Evolutionary conservation across 2,329 filamentous ascomycete species (phyloP).

Genomic region (Diaporthe citri): DNA sequence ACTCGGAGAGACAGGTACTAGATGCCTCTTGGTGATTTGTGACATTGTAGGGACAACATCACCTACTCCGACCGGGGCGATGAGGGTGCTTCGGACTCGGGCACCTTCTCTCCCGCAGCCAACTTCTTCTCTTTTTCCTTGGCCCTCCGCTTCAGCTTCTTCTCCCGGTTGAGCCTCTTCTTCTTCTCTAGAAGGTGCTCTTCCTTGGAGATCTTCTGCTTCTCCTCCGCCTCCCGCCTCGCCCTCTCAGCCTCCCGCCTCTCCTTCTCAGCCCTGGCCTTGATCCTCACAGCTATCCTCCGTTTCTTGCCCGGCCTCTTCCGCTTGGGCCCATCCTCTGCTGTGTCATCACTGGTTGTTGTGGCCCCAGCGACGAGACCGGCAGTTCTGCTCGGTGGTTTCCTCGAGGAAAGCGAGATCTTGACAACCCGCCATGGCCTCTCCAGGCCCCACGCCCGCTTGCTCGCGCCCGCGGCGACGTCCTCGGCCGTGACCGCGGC

Average conservation of each 20-base stretch:
- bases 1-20: neutral
- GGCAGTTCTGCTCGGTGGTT: neutral
- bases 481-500: conserved; percentile 67
- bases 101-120: conserved; percentile 38
- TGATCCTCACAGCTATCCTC: conserved; percentile 64
- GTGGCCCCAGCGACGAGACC: conserved; percentile 9
- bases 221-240: conserved; percentile 54
- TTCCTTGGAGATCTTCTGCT: conserved; percentile 62
- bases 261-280: conserved; percentile 56
- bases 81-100: neutral
- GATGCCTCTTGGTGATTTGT: neutral
- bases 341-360: conserved; percentile 34
- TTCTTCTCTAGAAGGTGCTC: conserved; percentile 71
- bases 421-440: conserved; percentile 70
- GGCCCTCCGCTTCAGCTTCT: conserved; percentile 69
- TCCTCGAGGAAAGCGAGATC: conserved; percentile 53
- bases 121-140: conserved; percentile 69
- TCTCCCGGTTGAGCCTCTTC: conserved; percentile 70
- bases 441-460: conserved; percentile 68
- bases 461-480: conserved; percentile 57
- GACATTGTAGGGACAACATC: neutral
- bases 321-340: conserved; percentile 51
- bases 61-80: conserved; percentile 10
- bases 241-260: neutral
- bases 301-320: conserved; percentile 69